These are phyloP conservation scores for Typha latifolia DNA, from an alignment of 176 grass and related monocot species.

Conservation along the genomic window DNA sequence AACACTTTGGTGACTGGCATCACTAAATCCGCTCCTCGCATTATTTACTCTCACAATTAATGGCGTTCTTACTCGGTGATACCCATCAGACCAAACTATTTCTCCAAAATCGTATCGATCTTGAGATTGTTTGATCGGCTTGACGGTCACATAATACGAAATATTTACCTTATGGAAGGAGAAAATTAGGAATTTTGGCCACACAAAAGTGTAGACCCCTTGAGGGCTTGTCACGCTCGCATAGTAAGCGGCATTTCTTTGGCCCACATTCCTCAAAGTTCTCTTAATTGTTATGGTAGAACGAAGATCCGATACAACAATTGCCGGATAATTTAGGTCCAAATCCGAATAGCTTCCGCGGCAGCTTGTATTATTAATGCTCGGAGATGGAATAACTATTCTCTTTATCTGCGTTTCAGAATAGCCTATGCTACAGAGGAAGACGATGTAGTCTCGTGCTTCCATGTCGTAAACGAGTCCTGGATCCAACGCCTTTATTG, in stretches of 20 bases:
- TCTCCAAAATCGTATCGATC: slow-evolving; percentile 71
- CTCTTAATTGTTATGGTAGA: slow-evolving; percentile 41
- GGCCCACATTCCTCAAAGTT: slow-evolving; percentile 66
- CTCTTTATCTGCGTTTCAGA: slow-evolving; percentile 36
- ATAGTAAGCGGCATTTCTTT: slow-evolving; percentile 33
- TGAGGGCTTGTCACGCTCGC: slow-evolving; percentile 33
- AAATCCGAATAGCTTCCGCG: not conserved
- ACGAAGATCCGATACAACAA: slow-evolving; percentile 44
- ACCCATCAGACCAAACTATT: slow-evolving; percentile 74
- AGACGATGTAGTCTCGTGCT: slow-evolving; percentile 46
- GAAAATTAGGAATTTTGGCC: slow-evolving; percentile 54
- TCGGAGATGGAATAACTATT: slow-evolving; percentile 42
- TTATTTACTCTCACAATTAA: slow-evolving; percentile 69
- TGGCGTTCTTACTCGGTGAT: slow-evolving; percentile 70
- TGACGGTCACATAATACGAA: slow-evolving; percentile 58
- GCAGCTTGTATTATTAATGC: slow-evolving; percentile 53
- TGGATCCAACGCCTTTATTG: slow-evolving; percentile 56
- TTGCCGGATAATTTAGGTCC: slow-evolving; percentile 76
- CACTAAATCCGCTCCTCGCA: not conserved
- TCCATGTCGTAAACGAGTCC: slow-evolving; percentile 71
- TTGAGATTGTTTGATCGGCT: slow-evolving; percentile 47
- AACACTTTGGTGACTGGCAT: slow-evolving; percentile 15
- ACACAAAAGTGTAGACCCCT: slow-evolving; percentile 40
- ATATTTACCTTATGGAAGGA: slow-evolving; percentile 11
- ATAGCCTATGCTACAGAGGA: slow-evolving; percentile 79